Conservation (phyloP, 192 early-diverging fungal genomes). For the Rhizophagus clarus region DNA sequence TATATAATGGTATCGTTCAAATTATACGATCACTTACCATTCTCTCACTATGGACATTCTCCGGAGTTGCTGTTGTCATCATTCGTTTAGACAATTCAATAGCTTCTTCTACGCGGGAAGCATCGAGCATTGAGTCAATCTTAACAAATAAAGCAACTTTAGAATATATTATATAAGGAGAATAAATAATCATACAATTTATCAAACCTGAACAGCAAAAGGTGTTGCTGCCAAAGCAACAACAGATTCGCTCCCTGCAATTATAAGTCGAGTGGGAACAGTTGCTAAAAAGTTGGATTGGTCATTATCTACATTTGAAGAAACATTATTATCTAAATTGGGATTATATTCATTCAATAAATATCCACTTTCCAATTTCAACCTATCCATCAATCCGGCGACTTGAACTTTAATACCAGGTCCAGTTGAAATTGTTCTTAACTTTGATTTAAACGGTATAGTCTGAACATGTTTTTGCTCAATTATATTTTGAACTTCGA, state of each 20-base stretch:
- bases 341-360: neutral
- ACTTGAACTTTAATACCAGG: constrained; percentile 54
- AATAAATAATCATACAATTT: neutral
- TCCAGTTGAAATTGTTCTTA: constrained; percentile 55
- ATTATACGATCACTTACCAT: constrained; percentile 37
- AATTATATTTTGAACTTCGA: constrained; percentile 79
- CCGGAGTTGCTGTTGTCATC: constrained; percentile 41
- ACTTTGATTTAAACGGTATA: constrained; percentile 45
- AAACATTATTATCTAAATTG: neutral
- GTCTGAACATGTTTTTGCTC: constrained; percentile 66
- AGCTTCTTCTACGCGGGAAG: constrained; percentile 60
- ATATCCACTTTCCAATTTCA: constrained; percentile 24
- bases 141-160: constrained; percentile 21
- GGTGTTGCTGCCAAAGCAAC: constrained; percentile 63
- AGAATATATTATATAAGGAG: neutral
- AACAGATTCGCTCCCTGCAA: constrained; percentile 60
- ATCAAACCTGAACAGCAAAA: constrained; percentile 56
- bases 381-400: constrained; percentile 41
- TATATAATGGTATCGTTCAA: neutral
- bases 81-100: constrained; percentile 60
- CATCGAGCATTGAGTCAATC: constrained; percentile 61
- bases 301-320: neutral
- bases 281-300: constrained; percentile 23
- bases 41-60: constrained; percentile 50
- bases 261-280: constrained; percentile 53